phyloP scores from a whole-genome alignment of 768 basidiomycete species.

The Guyanaporus albipodus region DNA sequence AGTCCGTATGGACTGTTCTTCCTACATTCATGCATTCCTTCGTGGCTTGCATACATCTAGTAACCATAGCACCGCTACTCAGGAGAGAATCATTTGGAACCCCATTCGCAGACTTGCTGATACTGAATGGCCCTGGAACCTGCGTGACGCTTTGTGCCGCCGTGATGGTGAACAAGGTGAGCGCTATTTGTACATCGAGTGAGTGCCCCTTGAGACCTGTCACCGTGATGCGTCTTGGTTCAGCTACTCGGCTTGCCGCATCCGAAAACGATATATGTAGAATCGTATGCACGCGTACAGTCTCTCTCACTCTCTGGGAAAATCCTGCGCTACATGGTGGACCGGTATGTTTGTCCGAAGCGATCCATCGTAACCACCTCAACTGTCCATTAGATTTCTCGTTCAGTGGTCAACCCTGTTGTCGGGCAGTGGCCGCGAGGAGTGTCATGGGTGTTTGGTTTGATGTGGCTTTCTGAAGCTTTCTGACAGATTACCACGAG shows the following conservation, averaged over 20 bases:
- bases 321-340: conserved; percentile 75
- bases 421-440: conserved; percentile 38
- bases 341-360: conserved; percentile 71
- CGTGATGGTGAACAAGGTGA: conserved; percentile 67
- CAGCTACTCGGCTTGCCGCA: conserved; percentile 74
- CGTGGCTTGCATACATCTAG: conserved; percentile 52
- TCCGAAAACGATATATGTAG: conserved; percentile 80
- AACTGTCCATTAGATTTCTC: conserved; percentile 55
- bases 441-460: conserved; percentile 64
- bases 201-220: not conserved
- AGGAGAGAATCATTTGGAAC: conserved; percentile 9
- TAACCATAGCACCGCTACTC: conserved; percentile 53
- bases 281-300: conserved; percentile 87
- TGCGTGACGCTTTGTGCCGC: conserved; percentile 76
- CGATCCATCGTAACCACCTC: conserved; percentile 10
- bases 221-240: conserved; percentile 9
- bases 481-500: no score
- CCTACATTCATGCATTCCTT: conserved; percentile 63
- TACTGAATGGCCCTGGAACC: conserved; percentile 95
- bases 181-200: conserved; percentile 17
- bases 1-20: conserved; percentile 66
- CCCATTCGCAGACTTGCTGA: conserved; percentile 65
- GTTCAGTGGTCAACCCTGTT: conserved; percentile 83
- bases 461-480: conserved; percentile 31
- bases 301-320: conserved; percentile 81